Conservation (phyloP, 352 stramenopile genomes). For the Globisporangium lucens region DNA sequence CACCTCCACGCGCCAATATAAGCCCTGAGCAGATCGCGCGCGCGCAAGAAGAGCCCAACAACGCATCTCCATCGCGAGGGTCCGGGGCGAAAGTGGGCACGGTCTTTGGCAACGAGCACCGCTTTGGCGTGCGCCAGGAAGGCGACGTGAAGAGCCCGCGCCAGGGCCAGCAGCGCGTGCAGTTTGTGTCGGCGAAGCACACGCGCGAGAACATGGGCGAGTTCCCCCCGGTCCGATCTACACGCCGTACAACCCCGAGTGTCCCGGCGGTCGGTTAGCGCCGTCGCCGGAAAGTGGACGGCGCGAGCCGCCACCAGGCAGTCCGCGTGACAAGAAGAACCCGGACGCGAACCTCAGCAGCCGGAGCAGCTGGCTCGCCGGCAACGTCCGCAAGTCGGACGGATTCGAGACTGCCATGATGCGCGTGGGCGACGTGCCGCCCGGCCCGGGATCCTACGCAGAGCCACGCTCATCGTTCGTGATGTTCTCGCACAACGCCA, state of each 20-base stretch:
- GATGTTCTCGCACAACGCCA: conserved; percentile 74
- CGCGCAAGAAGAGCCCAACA: conserved; percentile 24
- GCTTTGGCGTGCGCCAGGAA: conserved; percentile 60
- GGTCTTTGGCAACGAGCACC: conserved; percentile 71
- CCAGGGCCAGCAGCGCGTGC: conserved; percentile 50
- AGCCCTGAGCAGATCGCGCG: conserved; percentile 16
- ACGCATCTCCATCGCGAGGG: conserved; percentile 8
- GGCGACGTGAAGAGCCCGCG: conserved; percentile 27
- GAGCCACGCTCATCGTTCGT: conserved; percentile 69
- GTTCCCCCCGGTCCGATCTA: conserved; percentile 83
- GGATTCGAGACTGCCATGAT: conserved; percentile 75
- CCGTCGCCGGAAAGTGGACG: conserved; percentile 39
- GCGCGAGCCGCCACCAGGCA: conserved; percentile 37
- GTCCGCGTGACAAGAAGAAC: conserved; percentile 47
- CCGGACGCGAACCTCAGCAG: conserved; percentile 75
- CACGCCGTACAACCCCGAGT: conserved; percentile 66
- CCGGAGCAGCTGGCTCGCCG: conserved; percentile 76
- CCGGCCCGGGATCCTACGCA: conserved; percentile 66
- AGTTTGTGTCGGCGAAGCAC: conserved; percentile 74
- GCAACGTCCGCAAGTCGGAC: conserved; percentile 70
- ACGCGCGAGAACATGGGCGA: conserved; percentile 84
- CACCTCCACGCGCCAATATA: conserved; percentile 14
- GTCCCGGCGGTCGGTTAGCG: conserved; percentile 54
- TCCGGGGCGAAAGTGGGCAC: conserved; percentile 33
- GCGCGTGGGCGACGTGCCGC: conserved; percentile 62